Conservation (phyloP, 139 green algal species). For the Pleodorina starrii region DNA sequence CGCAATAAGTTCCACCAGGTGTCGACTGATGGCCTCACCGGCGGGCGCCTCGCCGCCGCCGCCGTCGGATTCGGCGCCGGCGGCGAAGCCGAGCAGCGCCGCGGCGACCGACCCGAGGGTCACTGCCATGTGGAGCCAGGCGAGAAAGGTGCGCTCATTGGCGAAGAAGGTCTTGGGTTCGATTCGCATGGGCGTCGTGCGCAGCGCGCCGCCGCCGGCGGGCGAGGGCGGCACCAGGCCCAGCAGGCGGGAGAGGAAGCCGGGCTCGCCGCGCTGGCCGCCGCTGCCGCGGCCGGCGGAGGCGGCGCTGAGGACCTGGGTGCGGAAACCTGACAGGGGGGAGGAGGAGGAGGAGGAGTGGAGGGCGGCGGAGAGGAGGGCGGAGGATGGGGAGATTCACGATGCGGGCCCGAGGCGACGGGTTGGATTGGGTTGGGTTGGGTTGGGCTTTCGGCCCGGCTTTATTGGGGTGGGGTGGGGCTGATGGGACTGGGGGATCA, state of each 20-base stretch:
- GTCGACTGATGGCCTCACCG: constrained; percentile 46
- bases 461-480: too few relatives aligned
- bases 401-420: too few relatives aligned
- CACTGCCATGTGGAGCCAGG: constrained; percentile 96
- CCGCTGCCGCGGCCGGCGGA: background rate
- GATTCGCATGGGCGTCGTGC: constrained; percentile 78
- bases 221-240: constrained; percentile 46
- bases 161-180: constrained; percentile 98
- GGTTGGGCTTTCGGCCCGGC: too few relatives aligned
- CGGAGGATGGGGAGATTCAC: too few relatives aligned
- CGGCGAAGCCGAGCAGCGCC: constrained; percentile 83
- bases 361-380: too few relatives aligned
- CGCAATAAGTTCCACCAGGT: constrained; percentile 87
- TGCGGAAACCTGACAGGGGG: constrained; percentile 37
- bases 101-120: constrained; percentile 87
- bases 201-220: constrained; percentile 29
- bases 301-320: background rate
- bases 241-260: constrained; percentile 48
- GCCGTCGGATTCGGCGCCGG: constrained; percentile 36
- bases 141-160: constrained; percentile 97
- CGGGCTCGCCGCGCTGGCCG: background rate
- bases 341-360: background rate
- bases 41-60: background rate
- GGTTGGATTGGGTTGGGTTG: too few relatives aligned
- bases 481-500: too few relatives aligned